A percentile compares a stretch with the other conserved stretches of the same genome.
Conservation (phyloP, 1,284 basidiomycete species). For the Apiotrichum sp. region DNA sequence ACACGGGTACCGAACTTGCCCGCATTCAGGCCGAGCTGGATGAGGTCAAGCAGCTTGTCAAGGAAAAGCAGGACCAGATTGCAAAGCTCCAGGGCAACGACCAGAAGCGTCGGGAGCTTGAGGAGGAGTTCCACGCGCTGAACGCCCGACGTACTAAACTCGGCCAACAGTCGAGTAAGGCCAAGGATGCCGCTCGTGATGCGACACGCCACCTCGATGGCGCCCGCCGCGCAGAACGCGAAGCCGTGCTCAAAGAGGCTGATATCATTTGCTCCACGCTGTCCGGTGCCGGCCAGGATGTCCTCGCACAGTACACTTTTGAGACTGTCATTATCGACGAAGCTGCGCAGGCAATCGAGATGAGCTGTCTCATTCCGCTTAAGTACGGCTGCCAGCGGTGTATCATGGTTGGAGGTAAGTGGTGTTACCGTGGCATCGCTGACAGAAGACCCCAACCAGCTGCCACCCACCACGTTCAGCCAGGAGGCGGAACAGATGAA, state of each 20-base stretch:
- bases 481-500: slow-evolving; percentile 69
- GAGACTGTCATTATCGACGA: slow-evolving; percentile 98
- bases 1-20: slow-evolving; percentile 52
- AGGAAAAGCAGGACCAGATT: slow-evolving; percentile 59
- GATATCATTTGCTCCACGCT: slow-evolving; percentile 94
- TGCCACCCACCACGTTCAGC: slow-evolving; percentile 94
- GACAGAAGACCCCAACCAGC: slow-evolving; percentile 79
- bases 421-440: not conserved
- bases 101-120: slow-evolving; percentile 41
- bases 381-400: slow-evolving; percentile 80
- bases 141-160: slow-evolving; percentile 60
- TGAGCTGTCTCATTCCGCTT: slow-evolving; percentile 93
- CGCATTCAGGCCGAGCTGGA: slow-evolving; percentile 64
- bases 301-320: slow-evolving; percentile 76
- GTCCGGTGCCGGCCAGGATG: slow-evolving; percentile 86
- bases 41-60: slow-evolving; percentile 57
- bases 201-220: slow-evolving; percentile 67
- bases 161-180: slow-evolving; percentile 64
- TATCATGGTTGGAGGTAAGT: slow-evolving; percentile 85
- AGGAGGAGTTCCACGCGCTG: slow-evolving; percentile 64
- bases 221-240: slow-evolving; percentile 62
- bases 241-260: slow-evolving; percentile 74
- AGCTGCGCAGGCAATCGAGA: slow-evolving; percentile 93
- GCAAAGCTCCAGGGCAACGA: slow-evolving; percentile 32
- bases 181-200: slow-evolving; percentile 74